A percentile compares a stretch with the other conserved stretches of the same genome.
Conservation (phyloP, 2,329 filamentous ascomycete species). For the Ophiosphaerella korrae region DNA sequence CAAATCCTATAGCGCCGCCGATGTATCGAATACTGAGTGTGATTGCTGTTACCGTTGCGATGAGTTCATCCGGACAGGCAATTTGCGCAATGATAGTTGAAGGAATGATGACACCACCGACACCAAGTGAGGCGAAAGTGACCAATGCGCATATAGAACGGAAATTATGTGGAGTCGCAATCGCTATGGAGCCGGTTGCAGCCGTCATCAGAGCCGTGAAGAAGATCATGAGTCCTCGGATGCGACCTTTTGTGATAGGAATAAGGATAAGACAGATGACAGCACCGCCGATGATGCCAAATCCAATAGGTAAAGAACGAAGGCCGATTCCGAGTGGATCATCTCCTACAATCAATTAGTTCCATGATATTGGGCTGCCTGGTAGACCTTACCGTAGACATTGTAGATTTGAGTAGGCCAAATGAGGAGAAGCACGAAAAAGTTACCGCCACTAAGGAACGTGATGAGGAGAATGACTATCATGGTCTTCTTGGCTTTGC, state of each 20-base stretch:
- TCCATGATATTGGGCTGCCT: not conserved
- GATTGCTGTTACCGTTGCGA: constrained; percentile 70
- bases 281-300: constrained; percentile 67
- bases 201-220: constrained; percentile 69
- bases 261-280: constrained; percentile 64
- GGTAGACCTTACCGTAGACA: constrained; percentile 33
- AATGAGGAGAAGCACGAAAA: constrained; percentile 42
- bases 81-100: constrained; percentile 71
- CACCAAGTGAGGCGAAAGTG: constrained; percentile 66
- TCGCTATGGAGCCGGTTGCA: constrained; percentile 61
- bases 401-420: constrained; percentile 44
- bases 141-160: constrained; percentile 62
- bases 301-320: constrained; percentile 67
- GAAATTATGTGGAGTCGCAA: constrained; percentile 59
- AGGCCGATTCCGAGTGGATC: constrained; percentile 68
- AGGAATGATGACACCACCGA: constrained; percentile 71
- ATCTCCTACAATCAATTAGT: constrained; percentile 46
- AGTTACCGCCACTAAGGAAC: constrained; percentile 42
- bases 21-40: constrained; percentile 73
- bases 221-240: constrained; percentile 64
- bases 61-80: constrained; percentile 71
- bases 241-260: constrained; percentile 62
- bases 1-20: constrained; percentile 68
- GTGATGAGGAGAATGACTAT: constrained; percentile 42
- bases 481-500: constrained; percentile 38